A percentile compares a stretch with the other conserved stretches of the same genome.
phyloP scores from a whole-genome alignment of 2,329 filamentous ascomycete genomes.

The Mycosphaerella arachidis region DNA sequence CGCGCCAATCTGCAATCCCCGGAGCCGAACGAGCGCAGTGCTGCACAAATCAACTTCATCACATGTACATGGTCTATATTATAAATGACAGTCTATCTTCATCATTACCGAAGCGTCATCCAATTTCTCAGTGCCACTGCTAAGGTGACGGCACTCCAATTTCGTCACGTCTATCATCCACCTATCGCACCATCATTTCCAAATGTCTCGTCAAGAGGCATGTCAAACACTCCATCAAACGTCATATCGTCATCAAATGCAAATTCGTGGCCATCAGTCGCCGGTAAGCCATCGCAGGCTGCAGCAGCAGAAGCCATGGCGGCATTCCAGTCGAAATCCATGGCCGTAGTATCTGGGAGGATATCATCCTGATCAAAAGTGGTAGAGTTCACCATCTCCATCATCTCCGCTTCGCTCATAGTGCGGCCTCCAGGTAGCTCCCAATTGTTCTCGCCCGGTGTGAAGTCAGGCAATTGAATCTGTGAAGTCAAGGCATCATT shows the following conservation, averaged over 20 bases:
- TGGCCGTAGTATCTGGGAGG: background rate
- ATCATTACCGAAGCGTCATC: background rate
- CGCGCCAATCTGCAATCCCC: too few relatives aligned
- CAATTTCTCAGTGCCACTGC: background rate
- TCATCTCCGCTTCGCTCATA: constrained; percentile 17
- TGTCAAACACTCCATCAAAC: constrained; percentile 26
- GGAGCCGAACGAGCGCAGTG: too few relatives aligned
- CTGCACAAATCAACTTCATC: background rate
- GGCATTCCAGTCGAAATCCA: background rate
- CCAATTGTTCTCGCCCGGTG: constrained; percentile 6
- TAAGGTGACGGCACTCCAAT: background rate
- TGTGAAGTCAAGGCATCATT: constrained; percentile 19
- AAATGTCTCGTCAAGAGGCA: constrained; percentile 20
- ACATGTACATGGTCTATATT: background rate
- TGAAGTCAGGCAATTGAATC: constrained; percentile 8
- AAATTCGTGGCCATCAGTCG: background rate
- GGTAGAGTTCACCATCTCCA: constrained; percentile 23
- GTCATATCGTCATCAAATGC: background rate
- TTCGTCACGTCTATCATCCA: background rate
- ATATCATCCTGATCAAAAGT: background rate
- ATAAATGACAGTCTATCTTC: background rate
- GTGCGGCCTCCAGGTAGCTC: constrained; percentile 7
- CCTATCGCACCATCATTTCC: background rate
- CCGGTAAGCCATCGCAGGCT: background rate
- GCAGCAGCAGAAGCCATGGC: constrained; percentile 1